phyloP scores from a whole-genome alignment of 1,284 basidiomycete genomes.

The Malassezia restricta region DNA sequence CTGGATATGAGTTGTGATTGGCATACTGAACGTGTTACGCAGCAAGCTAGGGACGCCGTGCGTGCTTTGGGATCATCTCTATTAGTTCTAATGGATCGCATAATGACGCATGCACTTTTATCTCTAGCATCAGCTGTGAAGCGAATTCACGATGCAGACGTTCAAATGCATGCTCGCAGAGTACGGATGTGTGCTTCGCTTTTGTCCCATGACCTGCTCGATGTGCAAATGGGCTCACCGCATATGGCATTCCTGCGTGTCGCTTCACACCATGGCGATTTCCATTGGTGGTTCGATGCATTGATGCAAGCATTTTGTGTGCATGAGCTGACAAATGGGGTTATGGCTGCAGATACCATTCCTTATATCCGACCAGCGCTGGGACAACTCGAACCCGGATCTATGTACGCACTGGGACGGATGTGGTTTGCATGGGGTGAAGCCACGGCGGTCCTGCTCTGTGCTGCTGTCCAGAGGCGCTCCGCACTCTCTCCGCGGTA shows the following conservation, averaged over 20 bases:
- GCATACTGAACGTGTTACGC: neutral
- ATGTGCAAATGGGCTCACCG: neutral
- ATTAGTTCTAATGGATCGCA: neutral
- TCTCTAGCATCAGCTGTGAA: neutral
- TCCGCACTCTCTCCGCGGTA: neutral
- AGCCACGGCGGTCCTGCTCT: neutral
- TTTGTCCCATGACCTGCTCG: neutral
- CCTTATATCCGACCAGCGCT: neutral
- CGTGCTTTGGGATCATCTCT: neutral
- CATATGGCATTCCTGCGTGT: neutral
- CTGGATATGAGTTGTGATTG: neutral
- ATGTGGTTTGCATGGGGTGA: neutral
- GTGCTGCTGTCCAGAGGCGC: neutral
- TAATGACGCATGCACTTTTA: neutral
- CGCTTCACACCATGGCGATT: neutral
- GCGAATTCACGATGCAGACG: neutral
- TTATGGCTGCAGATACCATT: neutral
- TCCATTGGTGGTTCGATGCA: neutral
- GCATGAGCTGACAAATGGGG: neutral
- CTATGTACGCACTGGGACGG: neutral
- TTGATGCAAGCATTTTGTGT: neutral
- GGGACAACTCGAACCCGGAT: neutral
- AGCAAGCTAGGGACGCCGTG: neutral
- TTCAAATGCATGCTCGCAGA: neutral
- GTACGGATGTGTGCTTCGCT: neutral